Conservation (phyloP, 1,284 basidiomycete genomes). For the Trametes versicolor region DNA sequence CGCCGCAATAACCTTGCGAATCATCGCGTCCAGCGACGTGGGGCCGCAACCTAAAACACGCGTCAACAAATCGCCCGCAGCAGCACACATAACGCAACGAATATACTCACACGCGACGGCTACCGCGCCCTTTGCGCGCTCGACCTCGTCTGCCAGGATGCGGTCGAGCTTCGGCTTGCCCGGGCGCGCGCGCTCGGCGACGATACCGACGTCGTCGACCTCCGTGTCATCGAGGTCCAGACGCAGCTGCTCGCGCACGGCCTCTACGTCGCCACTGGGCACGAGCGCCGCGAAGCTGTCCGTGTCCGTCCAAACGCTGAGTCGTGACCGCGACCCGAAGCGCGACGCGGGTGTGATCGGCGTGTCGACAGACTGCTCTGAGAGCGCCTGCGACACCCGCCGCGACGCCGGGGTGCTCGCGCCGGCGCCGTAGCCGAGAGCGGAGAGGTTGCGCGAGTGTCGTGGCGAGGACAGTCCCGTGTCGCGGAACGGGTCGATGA, state of each 20-base stretch:
- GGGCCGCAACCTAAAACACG: constrained; percentile 73
- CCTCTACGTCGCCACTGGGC: constrained; percentile 37
- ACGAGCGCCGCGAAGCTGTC: constrained; percentile 43
- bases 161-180: constrained; percentile 80
- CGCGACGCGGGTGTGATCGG: constrained; percentile 19
- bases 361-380: constrained; percentile 20
- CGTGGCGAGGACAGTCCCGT: constrained; percentile 3
- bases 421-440: neutral
- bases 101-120: constrained; percentile 72
- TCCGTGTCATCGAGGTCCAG: constrained; percentile 75
- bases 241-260: constrained; percentile 42
- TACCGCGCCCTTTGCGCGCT: constrained; percentile 62
- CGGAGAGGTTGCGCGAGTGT: constrained; percentile 25
- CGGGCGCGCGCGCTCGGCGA: constrained; percentile 76
- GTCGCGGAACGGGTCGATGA: constrained; percentile 22
- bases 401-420: constrained; percentile 1
- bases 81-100: constrained; percentile 3
- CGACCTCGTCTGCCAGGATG: constrained; percentile 75
- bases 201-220: constrained; percentile 68
- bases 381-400: constrained; percentile 24
- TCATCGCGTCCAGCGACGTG: constrained; percentile 73
- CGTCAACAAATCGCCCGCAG: neutral
- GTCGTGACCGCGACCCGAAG: constrained; percentile 32
- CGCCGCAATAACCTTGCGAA: constrained; percentile 73
- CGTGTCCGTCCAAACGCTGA: constrained; percentile 42